A percentile compares a stretch with the other conserved stretches of the same genome.
Conservation (phyloP, 441 rosid species). For the Theobroma grandiflorum region DNA sequence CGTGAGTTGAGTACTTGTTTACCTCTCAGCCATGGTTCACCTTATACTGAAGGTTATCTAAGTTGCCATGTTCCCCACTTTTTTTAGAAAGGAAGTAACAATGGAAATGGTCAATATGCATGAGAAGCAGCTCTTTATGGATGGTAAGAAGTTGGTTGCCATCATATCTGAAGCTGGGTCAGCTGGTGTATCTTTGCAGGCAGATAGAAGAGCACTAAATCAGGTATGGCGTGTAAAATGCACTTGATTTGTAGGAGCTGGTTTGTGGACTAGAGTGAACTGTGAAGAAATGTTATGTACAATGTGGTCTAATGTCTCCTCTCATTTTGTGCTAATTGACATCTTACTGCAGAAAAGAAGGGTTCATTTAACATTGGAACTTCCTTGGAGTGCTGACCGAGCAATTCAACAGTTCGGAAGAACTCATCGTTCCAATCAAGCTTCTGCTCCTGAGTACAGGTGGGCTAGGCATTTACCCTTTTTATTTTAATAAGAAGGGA, state of each 20-base stretch:
- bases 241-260: constrained; percentile 19
- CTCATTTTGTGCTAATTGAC: constrained; percentile 26
- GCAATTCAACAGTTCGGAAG: constrained; percentile 99
- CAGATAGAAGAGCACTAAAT: constrained; percentile 94
- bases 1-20: constrained; percentile 61
- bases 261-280: not conserved
- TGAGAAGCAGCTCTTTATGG: constrained; percentile 99
- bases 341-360: constrained; percentile 76
- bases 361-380: constrained; percentile 96
- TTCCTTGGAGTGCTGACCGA: constrained; percentile 99
- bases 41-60: constrained; percentile 34
- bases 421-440: constrained; percentile 99
- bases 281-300: constrained; percentile 14
- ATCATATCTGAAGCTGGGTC: constrained; percentile 99
- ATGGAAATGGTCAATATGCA: constrained; percentile 99
- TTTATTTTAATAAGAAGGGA: not conserved
- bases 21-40: constrained; percentile 14
- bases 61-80: constrained; percentile 36
- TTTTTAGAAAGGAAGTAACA: constrained; percentile 86
- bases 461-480: constrained; percentile 37
- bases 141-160: constrained; percentile 96
- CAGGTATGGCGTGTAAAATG: constrained; percentile 60
- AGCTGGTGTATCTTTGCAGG: constrained; percentile 99
- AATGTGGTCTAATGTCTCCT: not conserved
- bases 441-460: constrained; percentile 99